Evolutionary conservation across 805 yeast genomes (phyloP), one percentile per base, ranked within the genome.

Genomic region (Candida montana): DNA sequence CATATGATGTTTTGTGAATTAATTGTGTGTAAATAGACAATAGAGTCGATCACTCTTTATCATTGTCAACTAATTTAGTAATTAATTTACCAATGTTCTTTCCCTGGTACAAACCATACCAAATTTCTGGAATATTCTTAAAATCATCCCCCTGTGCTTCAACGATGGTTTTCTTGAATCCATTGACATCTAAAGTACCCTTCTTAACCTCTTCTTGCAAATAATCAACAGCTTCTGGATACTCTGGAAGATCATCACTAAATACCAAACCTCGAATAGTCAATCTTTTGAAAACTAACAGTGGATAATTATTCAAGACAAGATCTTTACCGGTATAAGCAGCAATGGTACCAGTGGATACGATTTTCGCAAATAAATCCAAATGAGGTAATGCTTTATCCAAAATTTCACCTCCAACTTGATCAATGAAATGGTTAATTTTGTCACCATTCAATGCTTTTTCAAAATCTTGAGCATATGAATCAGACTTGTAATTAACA

Each of bases 311-410:
- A 28, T 59, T 58, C 51, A 75, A 66, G 1, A 54, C 21, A 20
- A 40, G 61, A 17, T 58, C 52, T 39, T 64, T 62, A 9, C 53
- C 52, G 11, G 50, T 44, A 53, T 78, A 75, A 58, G 79, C 75
- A 26, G 83, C 61, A 46, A 81, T 77, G 12, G 79, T 69, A 47
- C 87, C 87, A 62, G 83, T 77, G n/a, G 77, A 80, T 41, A 78
- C 55, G 31, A 81, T 61, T 28, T 57, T 62, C 33, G 77, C 79
- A 31, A 54, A 57, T 7, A 55, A 57, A 47, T 66, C 74, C 45
- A 63, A 35, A 37, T 53, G 41, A 11, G 45, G 44, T 43, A 69
- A 53, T 39, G 72, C 71, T 20, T 64, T 57, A 48, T 73, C 76
- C 52, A 80, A 65, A 17, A 74, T 66, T 39, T 68, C 65, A 32